These are phyloP conservation scores for Gremmenia infestans DNA, from an alignment of 2,329 filamentous ascomycete species.

Conservation along the genomic window DNA sequence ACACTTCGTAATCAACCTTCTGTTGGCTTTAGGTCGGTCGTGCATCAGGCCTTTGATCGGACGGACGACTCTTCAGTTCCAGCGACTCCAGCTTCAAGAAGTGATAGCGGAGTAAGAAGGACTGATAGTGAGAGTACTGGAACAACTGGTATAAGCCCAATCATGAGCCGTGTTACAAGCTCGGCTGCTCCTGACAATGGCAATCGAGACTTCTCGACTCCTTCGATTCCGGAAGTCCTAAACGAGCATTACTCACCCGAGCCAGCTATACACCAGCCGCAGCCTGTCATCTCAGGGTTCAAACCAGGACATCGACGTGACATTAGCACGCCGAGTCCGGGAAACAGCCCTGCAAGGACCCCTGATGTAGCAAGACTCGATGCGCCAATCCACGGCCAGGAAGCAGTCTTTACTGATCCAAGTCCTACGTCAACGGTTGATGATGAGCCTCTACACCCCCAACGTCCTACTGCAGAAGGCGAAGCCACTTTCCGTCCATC, in stretches of 20 bases:
- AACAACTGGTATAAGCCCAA: slow-evolving; percentile 51
- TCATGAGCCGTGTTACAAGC: slow-evolving; percentile 52
- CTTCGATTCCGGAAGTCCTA: slow-evolving; percentile 50
- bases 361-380: slow-evolving; percentile 44
- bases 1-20: slow-evolving; percentile 48
- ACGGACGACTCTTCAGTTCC: slow-evolving; percentile 46
- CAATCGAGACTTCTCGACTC: slow-evolving; percentile 38
- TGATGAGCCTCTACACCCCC: slow-evolving; percentile 11
- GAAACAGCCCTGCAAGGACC: slow-evolving; percentile 56
- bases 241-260: slow-evolving; percentile 26
- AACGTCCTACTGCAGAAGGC: slow-evolving; percentile 20
- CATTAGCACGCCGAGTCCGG: slow-evolving; percentile 52
- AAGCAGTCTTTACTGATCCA: slow-evolving; percentile 38
- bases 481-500: slow-evolving; percentile 28
- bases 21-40: slow-evolving; percentile 52
- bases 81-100: slow-evolving; percentile 44
- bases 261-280: slow-evolving; percentile 3
- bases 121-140: slow-evolving; percentile 58
- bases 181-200: slow-evolving; percentile 30
- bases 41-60: slow-evolving; percentile 61
- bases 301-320: slow-evolving; percentile 52
- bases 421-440: slow-evolving; percentile 1
- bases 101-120: slow-evolving; percentile 45
- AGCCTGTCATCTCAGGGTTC: slow-evolving; percentile 33
- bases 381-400: slow-evolving; percentile 37